Base-by-base conservation (phyloP, 768 basidiomycete species). In the Lactifluus rugatus region DNA sequence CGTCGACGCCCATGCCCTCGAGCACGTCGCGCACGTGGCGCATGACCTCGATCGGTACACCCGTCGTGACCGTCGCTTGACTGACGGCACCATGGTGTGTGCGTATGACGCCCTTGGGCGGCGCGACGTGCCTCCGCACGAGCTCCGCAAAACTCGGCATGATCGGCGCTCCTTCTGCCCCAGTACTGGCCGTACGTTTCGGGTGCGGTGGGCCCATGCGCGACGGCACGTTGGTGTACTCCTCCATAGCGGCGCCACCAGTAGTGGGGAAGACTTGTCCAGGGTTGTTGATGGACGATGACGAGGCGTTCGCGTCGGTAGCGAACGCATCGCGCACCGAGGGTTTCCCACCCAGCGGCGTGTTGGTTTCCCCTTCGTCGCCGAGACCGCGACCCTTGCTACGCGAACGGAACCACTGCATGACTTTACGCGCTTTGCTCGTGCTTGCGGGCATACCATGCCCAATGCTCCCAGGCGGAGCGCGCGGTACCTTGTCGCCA, bases 381-480 rank as follows among this genome's bases (percentile, higher is more conserved):
- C 65, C 66, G 39, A 67, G 23, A 62, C 62, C 28, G 58, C 70
- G 56, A 64, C 68, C 66, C 69, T 81, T 85, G 66, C 83, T 85
- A 72, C 79, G 81, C 55, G 79, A 80, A 70, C 88, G 78, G 81
- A 99, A 98, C 96, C 96, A 99, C 64, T 93, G 86, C 95, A 98
- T 98, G 53, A 99, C 96, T 68, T 87, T 92, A 70, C 84, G 84
- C 4, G 95, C 93, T 70, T 93, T 89, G 72, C 80, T 84, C n/a
- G 89, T 82, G 60, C 89, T 85, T 16, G 84, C 88, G 2, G 79
- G 78, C 72, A 85, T 76, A 8, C 73, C 75, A 3, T 66, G 41
- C 8, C 68, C 71, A 21, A 68, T 64, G 10, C 48, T n/a, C 44
- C 48, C 54, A 10, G 61, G 47, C 13, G 61, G n/a, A n/a, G n/a